Base-by-base conservation (phyloP, 345 rosid genomes). In the Lumnitzera littorea region DNA sequence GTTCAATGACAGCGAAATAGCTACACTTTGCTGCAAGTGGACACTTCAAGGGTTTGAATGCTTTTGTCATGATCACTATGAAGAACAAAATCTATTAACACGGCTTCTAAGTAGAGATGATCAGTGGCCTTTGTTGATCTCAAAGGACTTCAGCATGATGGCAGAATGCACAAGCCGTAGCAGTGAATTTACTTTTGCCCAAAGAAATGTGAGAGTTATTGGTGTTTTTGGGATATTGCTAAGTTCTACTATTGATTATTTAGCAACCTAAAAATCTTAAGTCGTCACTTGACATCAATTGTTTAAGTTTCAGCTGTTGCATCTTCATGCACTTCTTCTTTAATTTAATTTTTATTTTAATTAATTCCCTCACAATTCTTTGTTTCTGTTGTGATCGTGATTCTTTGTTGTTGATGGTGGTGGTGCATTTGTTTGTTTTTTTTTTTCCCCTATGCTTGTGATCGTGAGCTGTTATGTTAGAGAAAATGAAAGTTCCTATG, bases 81-180 rank as follows among this genome's bases (percentile, higher is more conserved):
- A 81, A 70, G 91, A 90, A 71, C 86, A 89, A 67, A 66, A 62
- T 70, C 57, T 86, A 5, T 69, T 86, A 60, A 84, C 84, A 75
- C 78, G 78, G 74, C 90, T 94, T 56, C 76, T 87, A 25, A 67
- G 69, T 64, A 76, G 80, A 82, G 78, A 69, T 75, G 82, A 84
- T 61, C 61, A 54, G 43, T 94, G 99, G 97, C 99, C 96, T 52
- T 62, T 77, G 54, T 87, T 97, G 97, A 76, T 86, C 57, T 61
- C 72, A 64, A 76, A 82, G 2, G 80, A 75, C 70, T 76, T 70
- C 52, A 60, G 73, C 72, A 54, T 72, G 53, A 70, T 67, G 53
- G 60, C 20, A 46, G 73, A 51, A 41, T 57, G 62, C 0, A 36
- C 65, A 58, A 47, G 17, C 14, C 67, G 54, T 11, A 48, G 63